A percentile compares a stretch with the other conserved stretches of the same genome.
These are phyloP conservation scores for Aspergillus sp. DNA, from an alignment of 2,329 filamentous ascomycete species.

Conservation along the genomic window DNA sequence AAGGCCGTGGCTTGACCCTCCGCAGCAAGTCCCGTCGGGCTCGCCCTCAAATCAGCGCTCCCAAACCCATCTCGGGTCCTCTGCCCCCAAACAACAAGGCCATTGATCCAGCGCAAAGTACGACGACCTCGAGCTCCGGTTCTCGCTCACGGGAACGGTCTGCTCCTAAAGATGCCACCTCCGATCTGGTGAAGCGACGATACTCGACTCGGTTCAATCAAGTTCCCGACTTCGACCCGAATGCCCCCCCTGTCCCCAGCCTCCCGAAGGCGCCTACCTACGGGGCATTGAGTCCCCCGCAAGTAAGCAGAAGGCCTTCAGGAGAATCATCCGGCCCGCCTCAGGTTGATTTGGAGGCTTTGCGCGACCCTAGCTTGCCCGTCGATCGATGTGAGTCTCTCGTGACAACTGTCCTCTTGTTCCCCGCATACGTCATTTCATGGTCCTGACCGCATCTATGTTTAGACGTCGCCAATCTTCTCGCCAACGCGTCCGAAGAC, in stretches of 20 bases:
- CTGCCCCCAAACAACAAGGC: constrained; percentile 37
- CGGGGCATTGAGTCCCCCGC: constrained; percentile 45
- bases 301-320: constrained; percentile 48
- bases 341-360: constrained; percentile 70
- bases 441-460: constrained; percentile 16
- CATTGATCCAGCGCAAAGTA: constrained; percentile 28
- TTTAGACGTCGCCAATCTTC: constrained; percentile 56
- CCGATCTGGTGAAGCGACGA: constrained; percentile 86
- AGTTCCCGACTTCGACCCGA: constrained; percentile 65
- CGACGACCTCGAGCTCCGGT: constrained; percentile 26
- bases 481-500: constrained; percentile 82
- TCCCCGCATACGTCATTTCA: neutral
- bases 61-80: constrained; percentile 53
- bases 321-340: constrained; percentile 60
- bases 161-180: constrained; percentile 54
- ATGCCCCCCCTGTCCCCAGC: constrained; percentile 69
- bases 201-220: constrained; percentile 93
- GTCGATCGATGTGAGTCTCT: constrained; percentile 70
- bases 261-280: constrained; percentile 62
- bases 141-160: constrained; percentile 42
- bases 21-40: constrained; percentile 58
- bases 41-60: constrained; percentile 60
- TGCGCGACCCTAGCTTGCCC: constrained; percentile 75
- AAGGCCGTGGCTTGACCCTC: constrained; percentile 59
- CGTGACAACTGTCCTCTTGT: neutral